Conservation (phyloP, 2,329 filamentous ascomycete genomes). For the Ceratocystis smalleyi region DNA sequence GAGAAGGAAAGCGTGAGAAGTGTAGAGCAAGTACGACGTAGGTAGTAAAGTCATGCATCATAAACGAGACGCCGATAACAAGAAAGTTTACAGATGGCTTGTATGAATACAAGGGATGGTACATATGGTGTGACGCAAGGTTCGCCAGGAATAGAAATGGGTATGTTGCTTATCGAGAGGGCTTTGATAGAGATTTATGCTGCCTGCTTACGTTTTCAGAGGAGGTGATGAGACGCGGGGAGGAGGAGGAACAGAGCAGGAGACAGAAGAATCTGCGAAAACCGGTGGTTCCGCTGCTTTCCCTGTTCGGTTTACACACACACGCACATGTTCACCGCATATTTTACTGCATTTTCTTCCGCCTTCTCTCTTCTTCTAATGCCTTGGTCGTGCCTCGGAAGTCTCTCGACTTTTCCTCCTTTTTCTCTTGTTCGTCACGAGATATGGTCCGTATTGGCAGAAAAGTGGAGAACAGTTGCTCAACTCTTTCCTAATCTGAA, state of each 20-base stretch:
- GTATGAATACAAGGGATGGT: background rate
- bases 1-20: background rate
- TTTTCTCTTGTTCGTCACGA: background rate
- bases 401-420: background rate
- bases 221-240: background rate
- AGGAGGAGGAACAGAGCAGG: background rate
- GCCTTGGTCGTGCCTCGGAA: background rate
- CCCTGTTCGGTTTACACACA: too few species aligned
- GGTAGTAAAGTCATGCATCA: background rate
- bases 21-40: background rate
- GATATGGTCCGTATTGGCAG: background rate
- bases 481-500: constrained; percentile 1
- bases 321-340: too few species aligned
- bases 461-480: background rate
- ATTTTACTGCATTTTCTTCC: background rate
- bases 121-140: background rate
- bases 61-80: background rate
- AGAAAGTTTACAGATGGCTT: background rate
- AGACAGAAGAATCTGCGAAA: background rate
- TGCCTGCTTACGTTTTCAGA: background rate
- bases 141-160: background rate
- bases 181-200: background rate
- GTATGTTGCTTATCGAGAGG: background rate
- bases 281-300: background rate
- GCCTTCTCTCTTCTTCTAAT: background rate